Conservation (phyloP, 164 flowering plant genomes). For the Chloranthus sessilifolius region DNA sequence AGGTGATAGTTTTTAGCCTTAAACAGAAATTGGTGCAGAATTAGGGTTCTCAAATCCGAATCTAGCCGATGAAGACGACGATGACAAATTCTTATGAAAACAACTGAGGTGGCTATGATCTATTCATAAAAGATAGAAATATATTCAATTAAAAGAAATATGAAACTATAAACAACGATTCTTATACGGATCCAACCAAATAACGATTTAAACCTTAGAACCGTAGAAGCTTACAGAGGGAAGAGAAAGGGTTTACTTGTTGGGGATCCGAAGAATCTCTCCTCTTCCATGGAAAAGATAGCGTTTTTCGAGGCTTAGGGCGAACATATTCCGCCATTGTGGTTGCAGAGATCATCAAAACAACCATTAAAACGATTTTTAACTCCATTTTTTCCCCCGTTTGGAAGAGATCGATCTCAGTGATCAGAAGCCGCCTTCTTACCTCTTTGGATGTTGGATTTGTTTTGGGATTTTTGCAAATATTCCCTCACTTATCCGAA, state of each 20-base stretch:
- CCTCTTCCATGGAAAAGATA: slow-evolving; percentile 43
- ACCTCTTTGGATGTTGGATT: too few species aligned
- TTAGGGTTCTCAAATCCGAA: too few species aligned
- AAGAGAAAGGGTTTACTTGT: slow-evolving; percentile 35
- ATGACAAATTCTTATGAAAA: too few species aligned
- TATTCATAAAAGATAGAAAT: neutral
- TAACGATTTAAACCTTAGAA: neutral
- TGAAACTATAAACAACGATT: neutral
- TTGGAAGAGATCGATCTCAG: too few species aligned
- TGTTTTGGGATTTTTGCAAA: neutral
- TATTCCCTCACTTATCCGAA: too few species aligned
- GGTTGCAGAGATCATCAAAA: slow-evolving; percentile 16
- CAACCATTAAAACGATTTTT: slow-evolving; percentile 12
- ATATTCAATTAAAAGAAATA: neutral
- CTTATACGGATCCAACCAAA: too few species aligned
- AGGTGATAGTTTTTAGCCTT: too few species aligned
- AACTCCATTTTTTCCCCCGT: slow-evolving; percentile 19
- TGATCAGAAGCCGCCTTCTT: too few species aligned
- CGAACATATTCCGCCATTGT: slow-evolving; percentile 56
- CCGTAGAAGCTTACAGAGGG: neutral
- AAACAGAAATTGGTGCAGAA: too few species aligned
- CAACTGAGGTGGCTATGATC: too few species aligned
- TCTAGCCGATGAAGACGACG: too few species aligned
- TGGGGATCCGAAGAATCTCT: slow-evolving; percentile 50
- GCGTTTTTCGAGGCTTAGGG: slow-evolving; percentile 55